Percentiles rank a stretch among this genome's conserved stretches.
Evolutionary conservation across 2,329 filamentous ascomycete genomes (phyloP).

Genomic region (Chaetomium sp.): DNA sequence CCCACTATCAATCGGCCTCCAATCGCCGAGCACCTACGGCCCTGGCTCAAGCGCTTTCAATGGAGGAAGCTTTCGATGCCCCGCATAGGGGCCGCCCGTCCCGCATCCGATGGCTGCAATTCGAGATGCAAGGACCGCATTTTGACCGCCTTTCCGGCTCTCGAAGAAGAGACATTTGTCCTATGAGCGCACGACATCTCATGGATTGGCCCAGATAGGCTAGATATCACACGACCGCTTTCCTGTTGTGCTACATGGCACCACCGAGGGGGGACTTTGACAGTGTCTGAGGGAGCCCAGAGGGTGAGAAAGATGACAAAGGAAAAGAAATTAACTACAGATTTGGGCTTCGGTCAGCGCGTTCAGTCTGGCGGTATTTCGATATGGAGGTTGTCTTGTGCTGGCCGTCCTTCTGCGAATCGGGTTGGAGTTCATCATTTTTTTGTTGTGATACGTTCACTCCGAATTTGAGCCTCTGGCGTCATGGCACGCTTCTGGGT

Average conservation of each 20-base stretch:
- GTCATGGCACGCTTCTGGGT: conserved; percentile 10
- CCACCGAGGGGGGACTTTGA: neutral
- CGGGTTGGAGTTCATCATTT: neutral
- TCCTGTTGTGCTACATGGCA: conserved; percentile 9
- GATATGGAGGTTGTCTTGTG: neutral
- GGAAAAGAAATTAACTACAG: no score
- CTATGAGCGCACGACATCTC: conserved; percentile 13
- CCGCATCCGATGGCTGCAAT: neutral
- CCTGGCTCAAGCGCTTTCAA: neutral
- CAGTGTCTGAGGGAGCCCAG: neutral
- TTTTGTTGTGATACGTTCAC: neutral
- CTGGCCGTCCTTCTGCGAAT: neutral
- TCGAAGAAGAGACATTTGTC: neutral
- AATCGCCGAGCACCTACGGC: neutral
- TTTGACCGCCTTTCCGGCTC: conserved; percentile 11
- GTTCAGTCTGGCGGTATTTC: no score
- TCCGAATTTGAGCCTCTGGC: conserved; percentile 1
- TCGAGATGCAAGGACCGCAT: conserved; percentile 1
- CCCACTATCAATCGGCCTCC: neutral
- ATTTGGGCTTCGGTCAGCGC: no score
- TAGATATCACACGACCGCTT: conserved; percentile 18
- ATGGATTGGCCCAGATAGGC: neutral
- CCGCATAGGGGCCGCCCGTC: neutral
- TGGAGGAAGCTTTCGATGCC: neutral
- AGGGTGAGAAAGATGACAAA: neutral